phyloP scores from a whole-genome alignment of 2,329 filamentous ascomycete genomes.

The Rhexocercosporidium sp. region DNA sequence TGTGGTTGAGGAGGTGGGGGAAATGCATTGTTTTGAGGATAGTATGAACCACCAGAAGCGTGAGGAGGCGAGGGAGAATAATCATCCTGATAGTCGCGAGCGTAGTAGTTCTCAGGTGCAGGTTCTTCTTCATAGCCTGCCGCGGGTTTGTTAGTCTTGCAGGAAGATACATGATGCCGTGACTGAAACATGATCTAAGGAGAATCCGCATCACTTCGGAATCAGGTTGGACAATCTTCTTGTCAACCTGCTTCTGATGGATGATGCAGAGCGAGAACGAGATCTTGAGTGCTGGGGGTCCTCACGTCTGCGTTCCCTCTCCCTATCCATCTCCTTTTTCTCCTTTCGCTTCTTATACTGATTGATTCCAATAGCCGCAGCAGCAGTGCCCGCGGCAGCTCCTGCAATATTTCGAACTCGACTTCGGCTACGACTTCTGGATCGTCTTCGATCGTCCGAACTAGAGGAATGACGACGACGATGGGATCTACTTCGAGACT shows the following conservation, averaged over 20 bases:
- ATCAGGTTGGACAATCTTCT: slow-evolving; percentile 41
- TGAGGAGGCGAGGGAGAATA: slow-evolving; percentile 43
- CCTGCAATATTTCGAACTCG: slow-evolving; percentile 59
- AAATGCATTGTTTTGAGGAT: slow-evolving; percentile 36
- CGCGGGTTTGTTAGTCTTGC: slow-evolving; percentile 23
- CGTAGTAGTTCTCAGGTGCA: slow-evolving; percentile 39
- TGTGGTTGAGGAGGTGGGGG: slow-evolving; percentile 32
- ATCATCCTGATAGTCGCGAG: slow-evolving; percentile 37
- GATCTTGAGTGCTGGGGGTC: slow-evolving; percentile 41
- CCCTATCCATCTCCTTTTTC: slow-evolving; percentile 45
- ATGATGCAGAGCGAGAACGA: slow-evolving; percentile 40
- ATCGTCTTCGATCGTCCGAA: slow-evolving; percentile 33
- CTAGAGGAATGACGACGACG: slow-evolving; percentile 35
- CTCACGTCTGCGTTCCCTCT: slow-evolving; percentile 44
- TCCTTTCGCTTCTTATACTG: slow-evolving; percentile 58
- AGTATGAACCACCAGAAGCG: slow-evolving; percentile 42
- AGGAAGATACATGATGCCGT: slow-evolving; percentile 28
- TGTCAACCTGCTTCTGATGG: slow-evolving; percentile 37
- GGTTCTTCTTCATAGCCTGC: slow-evolving; percentile 41
- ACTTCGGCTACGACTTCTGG: slow-evolving; percentile 48
- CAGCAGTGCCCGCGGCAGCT: slow-evolving; percentile 60
- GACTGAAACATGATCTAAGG: slow-evolving; percentile 23
- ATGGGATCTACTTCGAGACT: slow-evolving; percentile 30
- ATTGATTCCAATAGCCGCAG: slow-evolving; percentile 67
- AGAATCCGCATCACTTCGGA: slow-evolving; percentile 33